Evolutionary conservation across 208 protist species (phyloP).

Genomic region (Crithidia brevicula): DNA sequence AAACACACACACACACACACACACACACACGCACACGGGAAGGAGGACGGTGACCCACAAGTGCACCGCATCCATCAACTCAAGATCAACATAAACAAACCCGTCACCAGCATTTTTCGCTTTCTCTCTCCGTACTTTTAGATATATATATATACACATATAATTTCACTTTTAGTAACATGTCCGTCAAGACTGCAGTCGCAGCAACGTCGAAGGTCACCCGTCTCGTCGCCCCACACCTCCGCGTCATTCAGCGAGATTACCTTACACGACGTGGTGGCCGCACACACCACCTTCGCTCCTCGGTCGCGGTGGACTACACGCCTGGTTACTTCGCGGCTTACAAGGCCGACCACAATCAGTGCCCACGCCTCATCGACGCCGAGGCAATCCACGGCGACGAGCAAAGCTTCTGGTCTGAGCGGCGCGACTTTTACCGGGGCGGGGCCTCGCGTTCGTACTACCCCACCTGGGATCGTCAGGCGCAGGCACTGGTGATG

Average conservation of each 20-base stretch:
- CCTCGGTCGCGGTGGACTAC: slow-evolving; percentile 70
- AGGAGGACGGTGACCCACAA: too few relatives aligned
- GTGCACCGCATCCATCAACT: too few relatives aligned
- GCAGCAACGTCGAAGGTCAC: slow-evolving; percentile 11
- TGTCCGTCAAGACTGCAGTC: slow-evolving; percentile 10
- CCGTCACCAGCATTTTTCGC: too few relatives aligned
- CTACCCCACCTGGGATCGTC: slow-evolving; percentile 79
- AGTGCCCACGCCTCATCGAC: slow-evolving; percentile 77
- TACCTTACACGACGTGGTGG: slow-evolving; percentile 74
- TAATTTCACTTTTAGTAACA: not conserved
- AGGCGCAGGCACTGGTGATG: slow-evolving; percentile 79
- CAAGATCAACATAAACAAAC: too few relatives aligned
- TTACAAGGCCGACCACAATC: slow-evolving; percentile 37
- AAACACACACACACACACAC: too few relatives aligned
- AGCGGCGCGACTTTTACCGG: slow-evolving; percentile 71
- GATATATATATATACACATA: too few relatives aligned
- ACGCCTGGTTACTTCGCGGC: slow-evolving; percentile 43
- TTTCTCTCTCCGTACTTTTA: too few relatives aligned
- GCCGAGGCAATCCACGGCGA: slow-evolving; percentile 83
- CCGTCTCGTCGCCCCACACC: slow-evolving; percentile 48
- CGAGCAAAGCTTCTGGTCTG: slow-evolving; percentile 79
- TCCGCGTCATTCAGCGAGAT: slow-evolving; percentile 72
- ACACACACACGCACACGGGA: too few relatives aligned
- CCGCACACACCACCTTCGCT: slow-evolving; percentile 46
- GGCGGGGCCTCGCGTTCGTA: slow-evolving; percentile 37